Evolutionary conservation across 164 flowering plant species (phyloP).

Genomic region (Chimonanthus salicifolius): DNA sequence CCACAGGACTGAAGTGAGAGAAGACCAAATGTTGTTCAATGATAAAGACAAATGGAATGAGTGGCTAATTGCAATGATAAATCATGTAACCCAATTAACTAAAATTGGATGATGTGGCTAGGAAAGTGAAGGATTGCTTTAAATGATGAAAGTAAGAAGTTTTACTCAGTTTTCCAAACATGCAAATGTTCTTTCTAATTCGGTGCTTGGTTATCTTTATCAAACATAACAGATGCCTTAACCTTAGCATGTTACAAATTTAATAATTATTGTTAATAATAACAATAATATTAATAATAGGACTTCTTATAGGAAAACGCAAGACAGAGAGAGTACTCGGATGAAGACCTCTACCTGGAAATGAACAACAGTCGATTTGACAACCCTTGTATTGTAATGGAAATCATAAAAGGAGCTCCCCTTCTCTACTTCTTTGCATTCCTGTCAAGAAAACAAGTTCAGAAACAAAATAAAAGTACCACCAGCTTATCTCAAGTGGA

Average conservation of each 20-base stretch:
- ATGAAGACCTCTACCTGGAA: conserved; percentile 68
- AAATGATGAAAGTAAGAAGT: not conserved
- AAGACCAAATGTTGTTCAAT: not conserved
- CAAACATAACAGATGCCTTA: not conserved
- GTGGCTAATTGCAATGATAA: not conserved
- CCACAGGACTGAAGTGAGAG: not conserved
- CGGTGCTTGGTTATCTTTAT: too few relatives aligned
- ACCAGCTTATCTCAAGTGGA: not conserved
- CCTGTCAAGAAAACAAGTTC: conserved; percentile 35
- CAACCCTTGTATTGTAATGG: conserved; percentile 87
- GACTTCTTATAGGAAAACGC: too few relatives aligned
- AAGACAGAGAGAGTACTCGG: not conserved
- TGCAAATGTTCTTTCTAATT: not conserved
- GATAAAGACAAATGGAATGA: not conserved
- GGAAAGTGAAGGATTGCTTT: not conserved
- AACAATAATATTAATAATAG: too few relatives aligned
- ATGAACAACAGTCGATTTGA: conserved; percentile 85
- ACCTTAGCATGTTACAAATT: not conserved
- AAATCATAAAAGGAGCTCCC: conserved; percentile 71
- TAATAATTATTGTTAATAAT: not conserved
- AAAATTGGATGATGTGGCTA: not conserved
- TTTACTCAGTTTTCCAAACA: too few relatives aligned
- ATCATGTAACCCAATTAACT: not conserved
- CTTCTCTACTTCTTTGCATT: conserved; percentile 56
- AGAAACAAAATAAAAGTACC: not conserved